Base-by-base conservation (phyloP, 129 eudicot genomes). In the Lactuca sativa region DNA sequence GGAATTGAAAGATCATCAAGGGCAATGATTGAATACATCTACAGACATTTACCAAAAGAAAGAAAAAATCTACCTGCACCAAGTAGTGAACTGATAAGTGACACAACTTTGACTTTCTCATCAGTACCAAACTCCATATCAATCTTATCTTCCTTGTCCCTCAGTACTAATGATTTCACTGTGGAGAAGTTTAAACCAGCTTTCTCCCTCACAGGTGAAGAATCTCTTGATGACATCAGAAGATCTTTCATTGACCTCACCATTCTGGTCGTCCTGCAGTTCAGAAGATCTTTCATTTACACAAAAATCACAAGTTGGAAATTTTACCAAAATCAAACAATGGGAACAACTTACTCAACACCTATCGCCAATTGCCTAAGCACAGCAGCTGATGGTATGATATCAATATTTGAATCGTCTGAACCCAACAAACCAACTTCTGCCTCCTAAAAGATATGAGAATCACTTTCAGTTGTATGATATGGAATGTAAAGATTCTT, bases 201-300 rank as follows among this genome's bases (percentile, higher is more conserved):
- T 81, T 83, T 89, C 81, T 92, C 98, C 64, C 92, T 83, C 56
- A 89, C 90, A 33, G 98, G 96, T 47, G 98, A 92, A 62, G 96
- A 86, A 52, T 78, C 87, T 79, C 86, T 83, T 40, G 98, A 86
- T 74, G 96, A 79, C 59, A 77, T 71, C 43, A 83, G 74, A 47
- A 92, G 85, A 72, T 86, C 92, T 72, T 81, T 92, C 78, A 89
- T 85, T 57, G 98, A 82, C 81, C 71, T 85, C 25, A 72, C 77
- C 58, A 66, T 81, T 75, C 81, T 77, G 21, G 89, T 91, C 62
- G 86, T 83, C 78, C 98, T 92, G 82, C 54, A 63, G 43, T 13
- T 34, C 18, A 30, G 31, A 37, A 62, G 0, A 21, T 21, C 21
- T 33, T 67, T n/a, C 36, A 41, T 18, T 56, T 41, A 64, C 68